These are phyloP conservation scores for Glebionis coronaria DNA, from an alignment of 129 eudicot genomes.

Conservation along the genomic window DNA sequence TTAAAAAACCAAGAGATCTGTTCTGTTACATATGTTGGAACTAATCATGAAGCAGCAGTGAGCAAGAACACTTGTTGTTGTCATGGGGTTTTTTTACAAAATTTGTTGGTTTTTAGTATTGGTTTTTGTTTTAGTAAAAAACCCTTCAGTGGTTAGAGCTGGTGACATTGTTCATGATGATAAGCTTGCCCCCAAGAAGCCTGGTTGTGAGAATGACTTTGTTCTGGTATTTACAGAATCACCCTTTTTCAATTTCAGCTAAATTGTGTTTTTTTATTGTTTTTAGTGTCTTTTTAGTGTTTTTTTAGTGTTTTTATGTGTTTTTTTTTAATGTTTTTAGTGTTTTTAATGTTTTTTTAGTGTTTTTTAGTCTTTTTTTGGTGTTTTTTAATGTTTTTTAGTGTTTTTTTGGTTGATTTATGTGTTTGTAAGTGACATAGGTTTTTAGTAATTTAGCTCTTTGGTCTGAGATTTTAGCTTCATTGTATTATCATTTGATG, in stretches of 20 bases:
- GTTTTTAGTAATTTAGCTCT: not conserved
- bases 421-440: not conserved
- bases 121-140: conserved; percentile 26
- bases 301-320: not conserved
- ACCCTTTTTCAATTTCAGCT: not conserved
- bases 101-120: conserved; percentile 25
- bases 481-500: too few relatives aligned
- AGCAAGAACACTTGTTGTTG: not conserved
- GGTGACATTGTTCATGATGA: conserved; percentile 87
- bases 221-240: conserved; percentile 48
- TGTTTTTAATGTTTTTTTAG: not conserved
- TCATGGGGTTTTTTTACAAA: conserved; percentile 27
- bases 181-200: conserved; percentile 72
- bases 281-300: not conserved
- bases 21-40: too few relatives aligned
- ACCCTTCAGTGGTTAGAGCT: conserved; percentile 46
- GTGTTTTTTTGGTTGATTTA: not conserved
- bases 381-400: not conserved
- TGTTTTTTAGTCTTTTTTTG: not conserved
- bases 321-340: too few relatives aligned
- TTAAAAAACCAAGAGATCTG: too few relatives aligned
- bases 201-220: conserved; percentile 87
- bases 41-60: not conserved
- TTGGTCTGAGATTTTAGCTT: not conserved
- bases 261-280: not conserved